A percentile compares a stretch with the other conserved stretches of the same genome.
phyloP scores from a whole-genome alignment of 148 eudicot genomes.

The Fagopyrum homotropicum region DNA sequence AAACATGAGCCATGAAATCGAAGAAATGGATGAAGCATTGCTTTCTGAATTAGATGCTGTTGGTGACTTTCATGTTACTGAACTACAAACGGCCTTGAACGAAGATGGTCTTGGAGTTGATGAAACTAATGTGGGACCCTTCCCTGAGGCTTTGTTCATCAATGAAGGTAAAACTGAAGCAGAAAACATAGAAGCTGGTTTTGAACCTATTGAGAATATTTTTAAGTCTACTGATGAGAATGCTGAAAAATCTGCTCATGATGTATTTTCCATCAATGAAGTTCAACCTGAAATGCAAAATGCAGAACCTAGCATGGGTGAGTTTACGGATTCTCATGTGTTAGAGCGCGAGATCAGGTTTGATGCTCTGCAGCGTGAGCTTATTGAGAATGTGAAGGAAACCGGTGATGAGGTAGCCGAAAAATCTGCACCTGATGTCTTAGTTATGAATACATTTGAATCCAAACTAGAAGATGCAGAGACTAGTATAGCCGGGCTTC shows the following conservation, averaged over 20 bases:
- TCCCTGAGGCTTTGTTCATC: not conserved
- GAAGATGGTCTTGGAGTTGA: not conserved
- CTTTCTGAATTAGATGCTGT: conserved; percentile 68
- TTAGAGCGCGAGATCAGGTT: not conserved
- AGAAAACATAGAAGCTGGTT: not conserved
- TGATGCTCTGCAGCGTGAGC: not conserved
- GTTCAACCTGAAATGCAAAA: not conserved
- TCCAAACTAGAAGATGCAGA: not conserved
- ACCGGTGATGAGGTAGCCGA: not conserved
- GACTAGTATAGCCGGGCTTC: not conserved
- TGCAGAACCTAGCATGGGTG: not conserved
- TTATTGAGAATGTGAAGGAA: not conserved
- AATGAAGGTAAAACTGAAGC: not conserved
- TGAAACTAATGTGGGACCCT: not conserved
- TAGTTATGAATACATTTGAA: not conserved
- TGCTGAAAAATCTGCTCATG: not conserved
- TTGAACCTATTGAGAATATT: not conserved
- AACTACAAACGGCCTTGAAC: conserved; percentile 23
- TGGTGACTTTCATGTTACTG: conserved; percentile 55
- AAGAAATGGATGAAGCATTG: conserved; percentile 60
- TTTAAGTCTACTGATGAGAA: not conserved
- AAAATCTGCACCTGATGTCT: not conserved
- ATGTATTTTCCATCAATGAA: not conserved
- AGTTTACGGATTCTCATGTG: not conserved
- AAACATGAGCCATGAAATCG: conserved; percentile 28